These are phyloP conservation scores for Alternaria ethzedia DNA, from an alignment of 2,329 filamentous ascomycete species.

Conservation along the genomic window DNA sequence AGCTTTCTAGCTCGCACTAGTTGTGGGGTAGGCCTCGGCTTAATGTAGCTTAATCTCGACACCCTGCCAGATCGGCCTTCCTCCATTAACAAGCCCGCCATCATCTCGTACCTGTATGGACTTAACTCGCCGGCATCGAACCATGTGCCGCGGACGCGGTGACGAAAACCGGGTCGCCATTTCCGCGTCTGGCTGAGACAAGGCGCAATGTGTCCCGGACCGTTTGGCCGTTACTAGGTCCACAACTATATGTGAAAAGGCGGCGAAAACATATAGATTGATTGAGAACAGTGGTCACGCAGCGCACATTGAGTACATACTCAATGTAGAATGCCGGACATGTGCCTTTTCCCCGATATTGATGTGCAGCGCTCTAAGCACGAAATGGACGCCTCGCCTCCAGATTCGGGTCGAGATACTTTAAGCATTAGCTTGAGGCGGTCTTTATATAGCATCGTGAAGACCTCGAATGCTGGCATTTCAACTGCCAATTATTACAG, in stretches of 20 bases:
- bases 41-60: conserved; percentile 22
- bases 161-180: conserved; percentile 6
- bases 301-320: conserved; percentile 13
- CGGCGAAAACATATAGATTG: conserved; percentile 43
- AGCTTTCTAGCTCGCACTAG: conserved; percentile 1
- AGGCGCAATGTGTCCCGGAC: conserved; percentile 35
- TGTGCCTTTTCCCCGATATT: conserved; percentile 31
- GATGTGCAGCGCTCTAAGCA: conserved; percentile 17
- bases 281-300: conserved; percentile 41
- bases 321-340: conserved; percentile 15
- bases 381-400: conserved; percentile 18
- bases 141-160: conserved; percentile 5
- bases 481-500: neutral
- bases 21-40: conserved; percentile 17
- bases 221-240: conserved; percentile 42
- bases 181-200: conserved; percentile 1
- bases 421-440: neutral
- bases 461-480: neutral
- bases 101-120: neutral
- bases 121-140: neutral
- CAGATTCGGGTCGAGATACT: conserved; percentile 9
- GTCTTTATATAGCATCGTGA: conserved; percentile 27
- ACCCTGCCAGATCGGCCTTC: neutral
- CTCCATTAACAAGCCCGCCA: neutral
- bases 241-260: conserved; percentile 26